Evolutionary conservation across 208 protist species (phyloP), one percentile per base, ranked within the genome.

Genomic region (Leishmania lainsoni): DNA sequence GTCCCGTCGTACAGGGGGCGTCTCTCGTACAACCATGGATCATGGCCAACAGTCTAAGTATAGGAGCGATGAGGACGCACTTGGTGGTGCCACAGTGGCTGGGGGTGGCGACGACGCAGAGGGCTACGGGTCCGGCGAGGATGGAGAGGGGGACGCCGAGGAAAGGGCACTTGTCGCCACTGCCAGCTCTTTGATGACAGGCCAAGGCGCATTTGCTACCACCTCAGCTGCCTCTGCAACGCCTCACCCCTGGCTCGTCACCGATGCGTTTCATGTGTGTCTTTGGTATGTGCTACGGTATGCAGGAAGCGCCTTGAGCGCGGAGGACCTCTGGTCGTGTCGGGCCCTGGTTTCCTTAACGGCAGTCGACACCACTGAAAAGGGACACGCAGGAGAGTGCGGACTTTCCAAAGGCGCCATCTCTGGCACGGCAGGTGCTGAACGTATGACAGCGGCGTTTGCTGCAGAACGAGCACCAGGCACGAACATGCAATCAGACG

Each of bases 221-320:
- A 26, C 59, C 32, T 48, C 76, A 9, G 22, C 76, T 45, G 77
- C 14, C 51, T 63, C 77, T n/a, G n/a, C 70, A 29, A 54, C 79
- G 4, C 58, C 72, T 26, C 72, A 87, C n/a, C 66, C 65, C 32
- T 91, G 86, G 84, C 70, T 87, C 26, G 72, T 89, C 45, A 87
- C 86, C 39, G 87, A 88, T 51, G 78, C 89, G 1, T 95, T 95
- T 72, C 90, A 96, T 51, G 77, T 84, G 5, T 87, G 83, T 20
- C 59, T 87, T 29, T 93, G 90, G 90, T 90, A 89, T 68, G 82
- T 92, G 14, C 81, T 92, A 35, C 87, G 83, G 16, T 87, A 90
- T 54, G 87, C 80, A 29, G 84, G 84, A 29, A 49, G 51, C 17
- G 84, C 83, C 2, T 59, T 95, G 48, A 78, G 83, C 58, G 61